Percentiles rank a stretch among this genome's conserved stretches.
Evolutionary conservation across 2,329 filamentous ascomycete genomes (phyloP).

Genomic region (Didymellaceae sp.): DNA sequence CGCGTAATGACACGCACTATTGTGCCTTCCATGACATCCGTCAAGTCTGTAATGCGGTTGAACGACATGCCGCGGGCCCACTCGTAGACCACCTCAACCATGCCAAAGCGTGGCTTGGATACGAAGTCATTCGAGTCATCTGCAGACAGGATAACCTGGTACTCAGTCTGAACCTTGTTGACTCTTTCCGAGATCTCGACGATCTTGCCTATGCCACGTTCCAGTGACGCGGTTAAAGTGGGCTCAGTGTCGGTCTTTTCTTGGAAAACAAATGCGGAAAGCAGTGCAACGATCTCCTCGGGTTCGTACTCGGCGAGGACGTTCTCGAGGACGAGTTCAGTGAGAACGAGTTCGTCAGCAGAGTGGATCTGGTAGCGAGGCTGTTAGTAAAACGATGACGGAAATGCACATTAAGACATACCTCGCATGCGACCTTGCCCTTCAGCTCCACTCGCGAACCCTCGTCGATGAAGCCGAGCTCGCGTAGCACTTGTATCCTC

Average conservation of each 20-base stretch:
- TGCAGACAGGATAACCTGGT: constrained; percentile 88
- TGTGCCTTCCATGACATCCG: constrained; percentile 94
- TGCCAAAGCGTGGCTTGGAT: constrained; percentile 83
- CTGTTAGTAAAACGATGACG: neutral
- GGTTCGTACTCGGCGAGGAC: constrained; percentile 94
- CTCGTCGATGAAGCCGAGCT: constrained; percentile 90
- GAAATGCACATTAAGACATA: constrained; percentile 35
- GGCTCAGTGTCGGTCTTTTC: constrained; percentile 89
- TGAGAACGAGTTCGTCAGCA: constrained; percentile 93
- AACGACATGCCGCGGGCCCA: constrained; percentile 99
- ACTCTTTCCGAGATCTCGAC: constrained; percentile 91
- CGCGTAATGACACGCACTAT: constrained; percentile 95
- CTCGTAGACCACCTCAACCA: constrained; percentile 98
- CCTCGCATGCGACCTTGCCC: constrained; percentile 96
- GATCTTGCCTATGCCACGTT: constrained; percentile 83
- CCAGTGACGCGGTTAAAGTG: constrained; percentile 79
- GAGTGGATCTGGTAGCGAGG: constrained; percentile 74
- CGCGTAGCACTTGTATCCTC: constrained; percentile 87
- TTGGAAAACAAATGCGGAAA: constrained; percentile 96
- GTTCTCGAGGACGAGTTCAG: constrained; percentile 95
- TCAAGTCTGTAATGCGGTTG: constrained; percentile 94
- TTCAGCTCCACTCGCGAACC: constrained; percentile 90
- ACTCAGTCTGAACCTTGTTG: constrained; percentile 83
- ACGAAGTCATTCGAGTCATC: constrained; percentile 95
- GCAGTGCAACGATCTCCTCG: constrained; percentile 91